phyloP scores from a whole-genome alignment of 306 rosid genomes.

The Ammopiptanthus mongolicus region DNA sequence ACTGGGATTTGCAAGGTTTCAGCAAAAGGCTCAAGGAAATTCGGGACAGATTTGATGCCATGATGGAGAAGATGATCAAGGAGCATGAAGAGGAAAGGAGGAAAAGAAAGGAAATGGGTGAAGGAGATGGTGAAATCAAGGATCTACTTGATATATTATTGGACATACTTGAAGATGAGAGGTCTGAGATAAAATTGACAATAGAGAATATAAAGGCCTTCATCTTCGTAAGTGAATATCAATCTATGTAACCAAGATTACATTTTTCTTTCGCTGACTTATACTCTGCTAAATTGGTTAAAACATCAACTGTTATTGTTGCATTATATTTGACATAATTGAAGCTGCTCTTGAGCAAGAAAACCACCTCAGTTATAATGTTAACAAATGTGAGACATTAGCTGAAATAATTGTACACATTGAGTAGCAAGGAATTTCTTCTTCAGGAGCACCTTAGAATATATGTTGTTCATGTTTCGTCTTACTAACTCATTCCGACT shows the following conservation, averaged over 20 bases:
- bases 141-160: conserved; percentile 64
- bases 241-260: too few relatives aligned
- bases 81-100: conserved; percentile 55
- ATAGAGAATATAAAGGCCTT: conserved; percentile 63
- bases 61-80: conserved; percentile 48
- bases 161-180: conserved; percentile 41
- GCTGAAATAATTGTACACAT: too few relatives aligned
- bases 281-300: not conserved
- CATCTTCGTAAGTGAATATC: conserved; percentile 36
- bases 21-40: conserved; percentile 36
- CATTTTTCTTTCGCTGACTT: too few relatives aligned
- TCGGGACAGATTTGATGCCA: conserved; percentile 44
- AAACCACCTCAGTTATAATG: too few relatives aligned
- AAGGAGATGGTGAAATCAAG: conserved; percentile 16
- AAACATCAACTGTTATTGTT: not conserved
- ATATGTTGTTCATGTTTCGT: too few relatives aligned
- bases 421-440: too few relatives aligned
- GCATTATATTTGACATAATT: not conserved
- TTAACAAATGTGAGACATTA: too few relatives aligned
- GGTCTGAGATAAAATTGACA: conserved; percentile 39
- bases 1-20: conserved; percentile 53
- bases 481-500: too few relatives aligned
- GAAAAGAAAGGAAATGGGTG: conserved; percentile 23
- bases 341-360: too few relatives aligned
- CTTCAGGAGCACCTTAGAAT: too few relatives aligned